Conservation (phyloP, 441 rosid genomes). For the Syzygium malaccense region DNA sequence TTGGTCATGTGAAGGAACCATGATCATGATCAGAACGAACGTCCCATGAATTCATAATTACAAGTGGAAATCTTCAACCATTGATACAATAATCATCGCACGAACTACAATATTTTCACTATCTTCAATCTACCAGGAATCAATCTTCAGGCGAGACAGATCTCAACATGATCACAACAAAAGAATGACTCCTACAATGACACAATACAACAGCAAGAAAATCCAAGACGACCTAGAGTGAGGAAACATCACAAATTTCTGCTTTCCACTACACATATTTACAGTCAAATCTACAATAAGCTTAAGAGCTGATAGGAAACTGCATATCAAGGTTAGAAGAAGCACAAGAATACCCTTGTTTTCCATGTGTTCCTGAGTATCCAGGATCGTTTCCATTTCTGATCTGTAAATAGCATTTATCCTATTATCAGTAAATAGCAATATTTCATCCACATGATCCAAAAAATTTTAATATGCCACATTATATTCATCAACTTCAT, state of each 20-base stretch:
- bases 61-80: background rate
- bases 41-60: background rate
- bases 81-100: background rate
- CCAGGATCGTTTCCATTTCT: background rate
- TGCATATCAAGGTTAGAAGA: conserved; percentile 3
- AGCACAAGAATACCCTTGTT: background rate
- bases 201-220: conserved; percentile 5
- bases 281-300: background rate
- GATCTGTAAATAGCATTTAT: background rate
- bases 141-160: background rate
- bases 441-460: background rate
- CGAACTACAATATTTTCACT: background rate
- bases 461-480: background rate
- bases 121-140: background rate
- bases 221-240: conserved; percentile 1
- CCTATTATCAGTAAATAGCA: background rate
- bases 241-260: background rate
- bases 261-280: background rate
- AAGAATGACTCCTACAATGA: conserved; percentile 6
- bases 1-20: background rate
- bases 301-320: background rate
- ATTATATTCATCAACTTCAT: background rate
- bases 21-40: background rate
- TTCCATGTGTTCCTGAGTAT: background rate
- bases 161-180: background rate